phyloP scores from a whole-genome alignment of 495 filamentous ascomycete genomes.

The Xylaria grammica region DNA sequence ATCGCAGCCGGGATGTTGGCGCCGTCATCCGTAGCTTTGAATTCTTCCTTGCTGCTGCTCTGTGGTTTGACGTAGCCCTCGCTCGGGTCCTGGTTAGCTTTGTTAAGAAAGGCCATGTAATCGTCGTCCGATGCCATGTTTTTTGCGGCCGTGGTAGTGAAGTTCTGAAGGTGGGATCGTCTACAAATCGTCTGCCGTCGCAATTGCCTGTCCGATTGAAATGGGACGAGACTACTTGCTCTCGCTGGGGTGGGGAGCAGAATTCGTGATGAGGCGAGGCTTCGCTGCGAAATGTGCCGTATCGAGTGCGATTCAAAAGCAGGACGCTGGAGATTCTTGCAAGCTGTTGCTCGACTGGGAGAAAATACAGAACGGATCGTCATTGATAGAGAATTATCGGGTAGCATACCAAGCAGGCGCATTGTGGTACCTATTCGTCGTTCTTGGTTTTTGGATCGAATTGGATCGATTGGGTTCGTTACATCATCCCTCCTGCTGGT shows the following conservation, averaged over 20 bases:
- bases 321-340: background rate
- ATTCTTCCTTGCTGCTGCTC: conserved; percentile 29
- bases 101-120: conserved; percentile 81
- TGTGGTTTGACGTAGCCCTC: conserved; percentile 43
- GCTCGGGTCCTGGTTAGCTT: conserved; percentile 75
- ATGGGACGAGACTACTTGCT: background rate
- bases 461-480: background rate
- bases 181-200: background rate
- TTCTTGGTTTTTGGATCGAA: background rate
- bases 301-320: background rate
- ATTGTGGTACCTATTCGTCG: background rate
- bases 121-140: conserved; percentile 79
- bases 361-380: background rate
- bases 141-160: conserved; percentile 26
- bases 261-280: background rate
- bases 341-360: conserved; percentile 2
- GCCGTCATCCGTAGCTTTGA: conserved; percentile 58
- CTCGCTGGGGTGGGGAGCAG: background rate
- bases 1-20: conserved; percentile 62
- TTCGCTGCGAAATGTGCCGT: conserved; percentile 2
- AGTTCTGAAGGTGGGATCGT: conserved; percentile 6
- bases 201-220: background rate
- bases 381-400: conserved; percentile 8
- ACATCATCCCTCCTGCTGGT: no score
- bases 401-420: background rate